phyloP scores from a whole-genome alignment of 345 rosid genomes.

The Linum tenue region DNA sequence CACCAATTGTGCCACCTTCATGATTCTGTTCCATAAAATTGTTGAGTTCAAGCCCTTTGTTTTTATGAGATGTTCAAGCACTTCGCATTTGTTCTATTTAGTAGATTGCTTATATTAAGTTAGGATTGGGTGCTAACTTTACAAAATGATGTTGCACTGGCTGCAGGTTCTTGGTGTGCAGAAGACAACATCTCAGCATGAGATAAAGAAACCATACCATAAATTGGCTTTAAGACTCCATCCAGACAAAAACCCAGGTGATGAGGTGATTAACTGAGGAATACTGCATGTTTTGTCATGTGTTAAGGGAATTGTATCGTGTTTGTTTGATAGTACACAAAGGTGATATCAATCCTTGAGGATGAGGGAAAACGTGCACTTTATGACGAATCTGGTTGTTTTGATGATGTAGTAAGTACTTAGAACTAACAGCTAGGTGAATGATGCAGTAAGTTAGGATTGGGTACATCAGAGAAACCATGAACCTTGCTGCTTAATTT shows the following conservation, averaged over 20 bases:
- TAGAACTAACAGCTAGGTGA: not conserved
- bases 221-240: constrained; percentile 79
- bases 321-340: not conserved
- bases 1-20: not conserved
- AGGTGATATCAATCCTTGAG: constrained; percentile 79
- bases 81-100: not conserved
- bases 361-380: constrained; percentile 77
- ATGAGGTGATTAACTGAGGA: constrained; percentile 40
- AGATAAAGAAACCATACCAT: constrained; percentile 82
- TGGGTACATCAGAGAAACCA: no score
- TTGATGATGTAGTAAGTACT: constrained; percentile 78
- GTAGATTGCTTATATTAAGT: not conserved
- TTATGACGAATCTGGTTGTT: constrained; percentile 82
- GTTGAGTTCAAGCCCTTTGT: not conserved
- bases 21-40: not conserved
- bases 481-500: no score
- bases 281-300: not conserved
- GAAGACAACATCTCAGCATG: constrained; percentile 62
- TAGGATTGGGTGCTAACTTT: constrained; percentile 8
- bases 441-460: no score
- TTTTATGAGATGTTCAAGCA: not conserved
- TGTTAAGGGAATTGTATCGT: not conserved
- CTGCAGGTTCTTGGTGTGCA: constrained; percentile 73
- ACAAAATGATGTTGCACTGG: not conserved
- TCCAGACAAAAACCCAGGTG: constrained; percentile 88